Conservation (phyloP, 164 flowering plant genomes). For the Nelumbo lutea region DNA sequence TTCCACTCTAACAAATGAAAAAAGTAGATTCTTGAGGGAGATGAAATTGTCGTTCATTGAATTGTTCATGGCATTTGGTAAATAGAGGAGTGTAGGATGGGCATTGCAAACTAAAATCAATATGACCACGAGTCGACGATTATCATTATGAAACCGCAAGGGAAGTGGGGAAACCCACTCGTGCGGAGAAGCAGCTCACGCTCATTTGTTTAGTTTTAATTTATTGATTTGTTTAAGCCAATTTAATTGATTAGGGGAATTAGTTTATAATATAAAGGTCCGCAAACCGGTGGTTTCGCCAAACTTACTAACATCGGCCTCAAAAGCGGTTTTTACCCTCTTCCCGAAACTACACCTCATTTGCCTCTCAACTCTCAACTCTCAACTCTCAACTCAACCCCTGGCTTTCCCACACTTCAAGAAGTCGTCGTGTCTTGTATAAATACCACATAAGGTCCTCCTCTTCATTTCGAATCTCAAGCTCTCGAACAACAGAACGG, state of each 20-base stretch:
- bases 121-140: too few relatives aligned
- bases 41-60: too few relatives aligned
- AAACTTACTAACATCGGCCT: slow-evolving; percentile 13
- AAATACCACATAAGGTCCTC: slow-evolving; percentile 20
- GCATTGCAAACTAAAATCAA: too few relatives aligned
- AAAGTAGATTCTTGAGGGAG: too few relatives aligned
- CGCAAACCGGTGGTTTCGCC: slow-evolving; percentile 14
- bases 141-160: slow-evolving; percentile 12
- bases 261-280: not conserved
- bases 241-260: not conserved
- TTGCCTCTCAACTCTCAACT: slow-evolving; percentile 19
- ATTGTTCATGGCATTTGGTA: too few relatives aligned
- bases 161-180: slow-evolving; percentile 47
- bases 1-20: too few relatives aligned
- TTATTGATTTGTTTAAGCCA: slow-evolving; percentile 1
- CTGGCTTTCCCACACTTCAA: slow-evolving; percentile 22
- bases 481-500: not conserved
- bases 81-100: too few relatives aligned
- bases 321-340: slow-evolving; percentile 17
- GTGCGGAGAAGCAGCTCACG: slow-evolving; percentile 49
- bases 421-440: slow-evolving; percentile 24
- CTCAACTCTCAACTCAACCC: not conserved
- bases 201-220: slow-evolving; percentile 11
- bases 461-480: slow-evolving; percentile 6
- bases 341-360: slow-evolving; percentile 21